Evolutionary conservation across 2,329 filamentous ascomycete species (phyloP).

Genomic region (Ophiosphaerella korrae): DNA sequence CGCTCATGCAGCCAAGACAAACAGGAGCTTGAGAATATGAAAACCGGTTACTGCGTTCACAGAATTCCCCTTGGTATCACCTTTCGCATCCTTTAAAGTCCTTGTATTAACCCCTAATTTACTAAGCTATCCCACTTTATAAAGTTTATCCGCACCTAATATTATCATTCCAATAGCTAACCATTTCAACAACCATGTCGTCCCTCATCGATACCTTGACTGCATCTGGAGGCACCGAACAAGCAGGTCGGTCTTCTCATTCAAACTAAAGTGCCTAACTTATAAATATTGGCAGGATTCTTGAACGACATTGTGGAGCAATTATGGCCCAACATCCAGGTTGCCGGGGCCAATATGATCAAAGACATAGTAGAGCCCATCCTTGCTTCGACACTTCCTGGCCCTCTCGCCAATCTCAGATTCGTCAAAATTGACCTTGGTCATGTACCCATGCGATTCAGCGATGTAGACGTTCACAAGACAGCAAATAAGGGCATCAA

Average conservation of each 20-base stretch:
- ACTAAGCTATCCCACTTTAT: too few relatives aligned
- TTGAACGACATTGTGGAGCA: constrained; percentile 56
- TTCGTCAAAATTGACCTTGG: constrained; percentile 57
- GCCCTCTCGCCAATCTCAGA: constrained; percentile 50
- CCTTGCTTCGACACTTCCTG: constrained; percentile 53
- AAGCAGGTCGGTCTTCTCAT: constrained; percentile 37
- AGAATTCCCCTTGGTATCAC: background rate
- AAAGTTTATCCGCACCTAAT: too few relatives aligned
- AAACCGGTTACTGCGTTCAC: constrained; percentile 5
- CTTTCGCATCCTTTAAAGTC: too few relatives aligned
- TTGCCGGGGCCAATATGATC: constrained; percentile 51
- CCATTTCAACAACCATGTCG: background rate
- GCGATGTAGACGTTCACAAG: constrained; percentile 54
- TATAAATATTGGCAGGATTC: constrained; percentile 40
- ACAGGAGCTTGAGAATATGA: constrained; percentile 3
- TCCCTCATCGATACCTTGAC: constrained; percentile 49
- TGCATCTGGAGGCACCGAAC: constrained; percentile 50
- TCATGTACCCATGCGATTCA: constrained; percentile 48
- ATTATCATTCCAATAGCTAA: background rate
- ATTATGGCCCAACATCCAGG: constrained; percentile 57
- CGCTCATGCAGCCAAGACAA: constrained; percentile 11
- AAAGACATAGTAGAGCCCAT: constrained; percentile 58
- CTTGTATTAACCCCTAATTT: too few relatives aligned
- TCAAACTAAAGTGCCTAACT: background rate
- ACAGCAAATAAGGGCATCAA: constrained; percentile 53